Conservation (phyloP, 1,139 yeast genomes). For the Pichia sp. region DNA sequence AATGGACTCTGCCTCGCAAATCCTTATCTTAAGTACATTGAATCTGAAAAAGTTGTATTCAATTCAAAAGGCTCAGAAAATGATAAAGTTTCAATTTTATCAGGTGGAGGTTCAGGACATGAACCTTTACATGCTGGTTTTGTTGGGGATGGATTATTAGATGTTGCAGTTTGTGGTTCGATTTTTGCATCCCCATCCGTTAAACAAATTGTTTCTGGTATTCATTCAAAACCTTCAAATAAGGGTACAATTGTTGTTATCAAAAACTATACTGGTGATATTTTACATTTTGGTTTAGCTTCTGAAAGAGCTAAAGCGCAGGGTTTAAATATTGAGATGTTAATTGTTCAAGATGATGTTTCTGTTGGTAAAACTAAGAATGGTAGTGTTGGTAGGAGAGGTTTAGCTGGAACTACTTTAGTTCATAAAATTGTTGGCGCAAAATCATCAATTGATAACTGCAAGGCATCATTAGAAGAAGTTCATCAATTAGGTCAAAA, state of each 20-base stretch:
- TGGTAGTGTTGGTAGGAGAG: constrained; percentile 88
- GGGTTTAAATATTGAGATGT: constrained; percentile 65
- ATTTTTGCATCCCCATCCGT: constrained; percentile 91
- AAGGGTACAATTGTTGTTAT: constrained; percentile 71
- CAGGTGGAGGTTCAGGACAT: constrained; percentile 97
- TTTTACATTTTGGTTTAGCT: constrained; percentile 84
- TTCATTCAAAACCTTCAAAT: constrained; percentile 47
- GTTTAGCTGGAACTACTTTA: constrained; percentile 82
- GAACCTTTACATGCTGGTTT: constrained; percentile 92
- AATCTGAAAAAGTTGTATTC: constrained; percentile 63
- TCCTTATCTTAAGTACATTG: constrained; percentile 58
- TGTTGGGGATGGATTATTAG: constrained; percentile 75
- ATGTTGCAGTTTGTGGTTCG: constrained; percentile 85
- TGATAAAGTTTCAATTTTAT: constrained; percentile 61
- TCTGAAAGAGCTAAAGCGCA: constrained; percentile 79
- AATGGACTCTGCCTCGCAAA: constrained; percentile 64
- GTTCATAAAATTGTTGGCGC: constrained; percentile 86
- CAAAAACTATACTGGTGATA: constrained; percentile 92
- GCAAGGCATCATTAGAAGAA: constrained; percentile 38
- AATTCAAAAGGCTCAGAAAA: constrained; percentile 31
- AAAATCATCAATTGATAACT: constrained; percentile 46
- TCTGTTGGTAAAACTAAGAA: constrained; percentile 86
- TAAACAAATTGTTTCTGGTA: constrained; percentile 71
- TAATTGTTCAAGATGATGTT: constrained; percentile 84
- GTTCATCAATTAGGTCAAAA: constrained; percentile 55